Conservation (phyloP, 2,329 filamentous ascomycete genomes). For the Diaporthe batatas region DNA sequence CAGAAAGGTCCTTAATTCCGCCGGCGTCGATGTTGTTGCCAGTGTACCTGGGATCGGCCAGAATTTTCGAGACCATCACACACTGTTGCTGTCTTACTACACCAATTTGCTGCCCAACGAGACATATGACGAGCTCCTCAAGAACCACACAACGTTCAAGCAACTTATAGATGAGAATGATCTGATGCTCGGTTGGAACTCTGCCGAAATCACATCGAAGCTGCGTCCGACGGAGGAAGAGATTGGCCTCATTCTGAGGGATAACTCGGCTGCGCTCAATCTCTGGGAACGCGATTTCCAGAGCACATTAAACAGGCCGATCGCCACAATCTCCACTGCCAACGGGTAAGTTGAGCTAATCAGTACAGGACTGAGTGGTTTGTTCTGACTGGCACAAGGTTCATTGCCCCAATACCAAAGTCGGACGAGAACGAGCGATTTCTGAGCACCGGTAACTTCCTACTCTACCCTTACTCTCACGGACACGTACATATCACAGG, state of each 20-base stretch:
- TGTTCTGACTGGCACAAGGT: not conserved
- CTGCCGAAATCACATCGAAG: constrained; percentile 44
- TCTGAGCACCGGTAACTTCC: constrained; percentile 58
- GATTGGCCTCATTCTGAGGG: constrained; percentile 21
- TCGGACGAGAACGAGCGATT: constrained; percentile 17
- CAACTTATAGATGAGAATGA: constrained; percentile 37
- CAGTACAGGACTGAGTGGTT: not conserved
- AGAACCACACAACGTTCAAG: constrained; percentile 32
- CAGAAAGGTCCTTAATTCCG: constrained; percentile 59
- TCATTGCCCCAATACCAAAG: constrained; percentile 20
- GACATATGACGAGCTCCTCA: constrained; percentile 50
- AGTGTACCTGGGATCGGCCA: constrained; percentile 66
- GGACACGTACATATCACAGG: constrained; percentile 70
- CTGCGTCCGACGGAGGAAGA: constrained; percentile 45
- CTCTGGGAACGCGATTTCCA: not conserved
- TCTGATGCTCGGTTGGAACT: constrained; percentile 45
- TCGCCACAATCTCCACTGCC: not conserved
- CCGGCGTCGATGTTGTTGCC: constrained; percentile 60
- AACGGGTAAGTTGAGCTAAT: not conserved
- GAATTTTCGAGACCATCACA: constrained; percentile 59
- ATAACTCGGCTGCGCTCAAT: not conserved
- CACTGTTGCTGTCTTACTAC: constrained; percentile 56
- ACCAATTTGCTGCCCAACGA: constrained; percentile 57
- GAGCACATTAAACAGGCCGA: not conserved
- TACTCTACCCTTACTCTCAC: constrained; percentile 71